Evolutionary conservation across 2,329 filamentous ascomycete genomes (phyloP), one percentile per base, ranked within the genome.

Genomic region (Cordyceps tenuipes): DNA sequence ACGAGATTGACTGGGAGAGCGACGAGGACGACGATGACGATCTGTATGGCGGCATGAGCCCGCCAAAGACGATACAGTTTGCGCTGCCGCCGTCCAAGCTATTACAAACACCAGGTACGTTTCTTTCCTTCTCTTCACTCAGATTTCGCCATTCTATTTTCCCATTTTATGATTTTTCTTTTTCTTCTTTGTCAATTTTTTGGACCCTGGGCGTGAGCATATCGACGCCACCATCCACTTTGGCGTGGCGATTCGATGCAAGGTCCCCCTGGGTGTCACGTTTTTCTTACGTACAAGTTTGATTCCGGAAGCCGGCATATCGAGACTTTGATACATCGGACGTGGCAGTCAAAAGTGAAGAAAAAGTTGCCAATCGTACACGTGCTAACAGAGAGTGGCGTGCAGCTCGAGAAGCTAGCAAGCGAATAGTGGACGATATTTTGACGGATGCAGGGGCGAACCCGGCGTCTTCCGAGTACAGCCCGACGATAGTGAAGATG

Each of bases 31-130:
- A 85, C 31, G 83, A 85, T 10, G 83, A 86, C 53, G 83, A 80
- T 47, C 69, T 83, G 6, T 86, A 88, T 61, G 82, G 82, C 7
- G 90, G 87, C 6, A 87, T 91, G 73, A 96, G 90, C 68, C 94
- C 94, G 31, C 94, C 94, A 0, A 97, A 97, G 78, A 94, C 90
- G 12, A 92, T 95, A 62, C 89, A 92, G 68, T 95, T 95, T 71
- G 87, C 88, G 49, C 75, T 95, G 52, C 89, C 89, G 55, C 87
- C 88, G 57, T 89, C 86, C 46, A 86, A 89, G 69, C 75, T 95
- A 23, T 72, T 93, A 70, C 90, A 92, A 71, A 95, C 90, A 53
- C 90, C 90, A 63, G 87, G 86, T 89, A 74, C 70, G 83, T 62
- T 26, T 5, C 2, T 10, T 19, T n/a, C 17, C 15, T 41, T 23